Evolutionary conservation across 768 basidiomycete species (phyloP).

Genomic region (Suillus sp.): DNA sequence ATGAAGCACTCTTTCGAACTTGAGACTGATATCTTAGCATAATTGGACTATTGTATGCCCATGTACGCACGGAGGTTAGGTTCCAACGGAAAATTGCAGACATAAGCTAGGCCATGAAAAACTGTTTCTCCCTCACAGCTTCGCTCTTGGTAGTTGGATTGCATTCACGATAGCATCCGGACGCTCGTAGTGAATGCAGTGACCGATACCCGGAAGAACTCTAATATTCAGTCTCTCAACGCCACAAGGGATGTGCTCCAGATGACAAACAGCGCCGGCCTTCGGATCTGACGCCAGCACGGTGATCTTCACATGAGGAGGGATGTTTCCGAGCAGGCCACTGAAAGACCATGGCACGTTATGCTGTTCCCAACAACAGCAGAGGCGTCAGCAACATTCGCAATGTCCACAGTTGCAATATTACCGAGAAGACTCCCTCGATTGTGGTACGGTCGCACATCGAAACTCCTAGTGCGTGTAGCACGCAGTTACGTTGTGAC

Average conservation of each 20-base stretch:
- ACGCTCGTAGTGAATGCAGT: constrained; percentile 31
- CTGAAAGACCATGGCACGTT: constrained; percentile 27
- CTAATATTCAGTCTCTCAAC: constrained; percentile 1
- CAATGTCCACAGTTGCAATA: background rate
- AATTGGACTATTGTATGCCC: background rate
- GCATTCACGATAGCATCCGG: constrained; percentile 25
- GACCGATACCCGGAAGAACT: constrained; percentile 20
- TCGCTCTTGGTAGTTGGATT: background rate
- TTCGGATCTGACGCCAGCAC: constrained; percentile 25
- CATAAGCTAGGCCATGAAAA: too few species aligned
- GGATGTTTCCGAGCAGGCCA: constrained; percentile 1
- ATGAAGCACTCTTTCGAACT: too few species aligned
- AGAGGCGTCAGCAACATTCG: background rate
- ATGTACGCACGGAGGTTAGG: background rate
- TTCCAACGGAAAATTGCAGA: background rate
- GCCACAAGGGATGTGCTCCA: constrained; percentile 15
- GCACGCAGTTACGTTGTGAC: constrained; percentile 16
- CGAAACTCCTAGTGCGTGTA: constrained; percentile 9
- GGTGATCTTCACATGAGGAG: constrained; percentile 19
- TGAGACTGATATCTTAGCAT: background rate
- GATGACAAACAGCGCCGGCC: background rate
- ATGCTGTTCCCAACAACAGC: background rate
- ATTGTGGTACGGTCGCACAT: constrained; percentile 9
- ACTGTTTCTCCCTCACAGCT: background rate
- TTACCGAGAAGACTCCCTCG: background rate